Evolutionary conservation across 169 alveolate genomes (phyloP).

Genomic region (Cryptosporidium viatorum): DNA sequence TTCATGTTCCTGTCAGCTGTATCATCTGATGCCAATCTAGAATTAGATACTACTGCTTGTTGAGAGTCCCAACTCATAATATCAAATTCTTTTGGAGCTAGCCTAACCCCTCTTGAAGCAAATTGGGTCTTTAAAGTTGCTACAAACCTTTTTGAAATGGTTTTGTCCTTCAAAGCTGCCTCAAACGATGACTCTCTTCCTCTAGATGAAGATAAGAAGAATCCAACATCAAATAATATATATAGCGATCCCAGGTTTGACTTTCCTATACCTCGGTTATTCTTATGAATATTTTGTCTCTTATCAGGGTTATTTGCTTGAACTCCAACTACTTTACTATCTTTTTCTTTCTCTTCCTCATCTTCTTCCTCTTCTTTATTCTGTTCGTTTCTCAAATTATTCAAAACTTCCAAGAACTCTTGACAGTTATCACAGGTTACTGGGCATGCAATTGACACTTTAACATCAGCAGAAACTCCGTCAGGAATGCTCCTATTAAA

Average conservation of each 20-base stretch:
- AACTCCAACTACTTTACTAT: not conserved
- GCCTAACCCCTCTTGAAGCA: constrained; percentile 25
- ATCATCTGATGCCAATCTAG: constrained; percentile 40
- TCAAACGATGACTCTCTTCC: constrained; percentile 46
- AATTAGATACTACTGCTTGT: constrained; percentile 2
- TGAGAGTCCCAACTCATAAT: constrained; percentile 35
- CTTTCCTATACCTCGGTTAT: not conserved
- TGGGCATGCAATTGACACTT: constrained; percentile 78
- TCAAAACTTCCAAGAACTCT: constrained; percentile 65
- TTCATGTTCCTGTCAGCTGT: constrained; percentile 30
- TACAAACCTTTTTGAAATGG: constrained; percentile 29
- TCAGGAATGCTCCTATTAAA: constrained; percentile 76
- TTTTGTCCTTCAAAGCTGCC: constrained; percentile 25
- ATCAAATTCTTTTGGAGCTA: constrained; percentile 33
- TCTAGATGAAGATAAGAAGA: constrained; percentile 40
- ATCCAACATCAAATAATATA: constrained; percentile 39
- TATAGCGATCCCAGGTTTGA: constrained; percentile 25
- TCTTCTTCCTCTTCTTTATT: constrained; percentile 20
- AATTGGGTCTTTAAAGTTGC: constrained; percentile 41
- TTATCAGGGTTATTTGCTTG: not conserved
- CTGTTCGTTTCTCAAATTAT: constrained; percentile 58
- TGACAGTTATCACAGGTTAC: constrained; percentile 35
- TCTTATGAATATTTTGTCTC: not conserved
- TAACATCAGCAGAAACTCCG: constrained; percentile 74
- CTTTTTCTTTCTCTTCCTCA: constrained; percentile 27